Evolutionary conservation across 257 asterid species (phyloP).

Genomic region (Nemophila menziesii): DNA sequence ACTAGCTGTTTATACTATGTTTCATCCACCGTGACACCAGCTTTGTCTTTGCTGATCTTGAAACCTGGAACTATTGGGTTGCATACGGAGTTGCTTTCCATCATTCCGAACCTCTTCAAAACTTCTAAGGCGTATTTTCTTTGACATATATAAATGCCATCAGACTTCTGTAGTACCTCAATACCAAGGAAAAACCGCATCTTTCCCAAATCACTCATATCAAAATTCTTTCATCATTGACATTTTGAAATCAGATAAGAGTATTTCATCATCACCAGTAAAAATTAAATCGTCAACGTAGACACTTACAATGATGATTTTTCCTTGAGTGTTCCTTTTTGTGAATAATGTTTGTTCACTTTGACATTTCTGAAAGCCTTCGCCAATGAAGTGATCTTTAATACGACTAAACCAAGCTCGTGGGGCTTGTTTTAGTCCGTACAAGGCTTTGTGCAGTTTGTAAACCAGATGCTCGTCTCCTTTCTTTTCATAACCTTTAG

Average conservation of each 20-base stretch:
- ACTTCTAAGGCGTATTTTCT: too few species aligned
- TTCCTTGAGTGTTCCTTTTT: conserved; percentile 1
- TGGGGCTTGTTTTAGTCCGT: conserved; percentile 6
- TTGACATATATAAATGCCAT: too few species aligned
- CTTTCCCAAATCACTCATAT: neutral
- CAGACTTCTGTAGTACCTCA: too few species aligned
- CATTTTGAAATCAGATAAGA: neutral
- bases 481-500: neutral
- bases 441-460: neutral
- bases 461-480: neutral
- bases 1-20: neutral
- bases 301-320: conserved; percentile 9
- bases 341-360: too few species aligned
- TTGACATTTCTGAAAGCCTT: too few species aligned
- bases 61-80: too few species aligned
- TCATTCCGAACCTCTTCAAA: too few species aligned
- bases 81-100: too few species aligned
- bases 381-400: too few species aligned
- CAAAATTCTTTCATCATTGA: conserved; percentile 1
- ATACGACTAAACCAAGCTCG: conserved; percentile 15
- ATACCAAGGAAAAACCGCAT: neutral
- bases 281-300: conserved; percentile 1
- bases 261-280: neutral
- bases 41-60: too few species aligned
- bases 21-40: neutral